Evolutionary conservation across 768 basidiomycete genomes (phyloP).

Genomic region (Boletus vermiculosoides): DNA sequence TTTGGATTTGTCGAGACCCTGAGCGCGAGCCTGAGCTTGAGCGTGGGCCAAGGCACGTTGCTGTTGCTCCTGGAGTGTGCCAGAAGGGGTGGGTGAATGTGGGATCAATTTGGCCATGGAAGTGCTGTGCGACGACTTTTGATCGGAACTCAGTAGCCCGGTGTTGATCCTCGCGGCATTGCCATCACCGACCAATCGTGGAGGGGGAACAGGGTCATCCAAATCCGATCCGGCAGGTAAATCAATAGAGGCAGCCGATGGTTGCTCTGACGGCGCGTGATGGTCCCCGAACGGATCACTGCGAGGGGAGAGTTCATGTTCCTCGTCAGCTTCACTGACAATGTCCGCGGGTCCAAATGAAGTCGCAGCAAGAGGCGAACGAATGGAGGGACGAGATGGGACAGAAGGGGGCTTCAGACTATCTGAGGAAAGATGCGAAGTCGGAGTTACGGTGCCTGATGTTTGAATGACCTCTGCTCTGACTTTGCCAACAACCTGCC

Average conservation of each 20-base stretch:
- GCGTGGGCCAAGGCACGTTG: slow-evolving; percentile 59
- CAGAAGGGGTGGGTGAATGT: slow-evolving; percentile 36
- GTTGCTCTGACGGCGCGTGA: slow-evolving; percentile 31
- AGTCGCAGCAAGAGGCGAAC: slow-evolving; percentile 67
- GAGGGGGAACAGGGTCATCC: slow-evolving; percentile 40
- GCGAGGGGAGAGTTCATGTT: slow-evolving; percentile 26
- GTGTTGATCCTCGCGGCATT: slow-evolving; percentile 70
- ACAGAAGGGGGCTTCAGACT: slow-evolving; percentile 41
- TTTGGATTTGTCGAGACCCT: slow-evolving; percentile 45
- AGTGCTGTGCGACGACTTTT: slow-evolving; percentile 52
- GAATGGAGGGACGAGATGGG: slow-evolving; percentile 42
- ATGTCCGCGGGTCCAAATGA: slow-evolving; percentile 74
- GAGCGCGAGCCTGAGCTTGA: slow-evolving; percentile 57
- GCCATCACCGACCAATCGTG: slow-evolving; percentile 61
- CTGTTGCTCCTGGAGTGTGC: slow-evolving; percentile 63
- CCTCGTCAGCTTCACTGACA: slow-evolving; percentile 44
- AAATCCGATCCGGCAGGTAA: slow-evolving; percentile 36
- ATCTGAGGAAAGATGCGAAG: slow-evolving; percentile 33
- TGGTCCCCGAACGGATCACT: slow-evolving; percentile 67
- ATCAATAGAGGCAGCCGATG: slow-evolving; percentile 17
- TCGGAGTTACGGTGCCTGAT: slow-evolving; percentile 37
- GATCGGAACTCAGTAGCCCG: slow-evolving; percentile 41
- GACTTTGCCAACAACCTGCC: slow-evolving; percentile 72
- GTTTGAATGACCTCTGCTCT: slow-evolving; percentile 79
- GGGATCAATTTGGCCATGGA: slow-evolving; percentile 63